A percentile compares a stretch with the other conserved stretches of the same genome.
These are phyloP conservation scores for Baorangia bicolor DNA, from an alignment of 768 basidiomycete species.

Conservation along the genomic window DNA sequence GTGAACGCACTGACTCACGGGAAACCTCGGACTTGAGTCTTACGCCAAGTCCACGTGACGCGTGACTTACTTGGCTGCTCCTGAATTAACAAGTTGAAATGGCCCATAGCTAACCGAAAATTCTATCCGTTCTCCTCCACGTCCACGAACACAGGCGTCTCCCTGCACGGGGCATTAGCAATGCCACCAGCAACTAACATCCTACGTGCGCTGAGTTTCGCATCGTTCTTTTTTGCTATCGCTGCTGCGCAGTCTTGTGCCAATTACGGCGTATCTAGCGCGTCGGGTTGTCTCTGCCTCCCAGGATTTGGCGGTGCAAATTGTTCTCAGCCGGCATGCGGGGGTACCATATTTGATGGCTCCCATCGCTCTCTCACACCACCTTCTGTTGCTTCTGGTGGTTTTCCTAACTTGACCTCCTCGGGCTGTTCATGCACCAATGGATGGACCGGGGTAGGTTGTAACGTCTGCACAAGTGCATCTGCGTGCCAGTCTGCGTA, in stretches of 20 bases:
- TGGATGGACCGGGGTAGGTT: constrained; percentile 78
- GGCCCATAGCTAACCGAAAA: no score
- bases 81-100: no score
- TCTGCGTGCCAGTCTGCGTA: constrained; percentile 69
- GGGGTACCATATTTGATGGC: constrained; percentile 80
- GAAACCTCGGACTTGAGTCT: no score
- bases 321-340: constrained; percentile 72
- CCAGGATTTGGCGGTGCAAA: constrained; percentile 74
- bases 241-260: constrained; percentile 25
- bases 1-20: no score
- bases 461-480: constrained; percentile 73
- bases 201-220: constrained; percentile 9
- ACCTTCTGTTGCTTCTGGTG: constrained; percentile 34
- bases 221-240: constrained; percentile 11
- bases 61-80: no score
- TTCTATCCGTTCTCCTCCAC: not conserved
- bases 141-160: not conserved
- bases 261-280: constrained; percentile 24
- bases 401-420: constrained; percentile 64
- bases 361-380: constrained; percentile 51
- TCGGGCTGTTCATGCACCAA: constrained; percentile 65
- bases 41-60: no score
- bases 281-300: constrained; percentile 65
- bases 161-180: not conserved
- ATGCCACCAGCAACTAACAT: constrained; percentile 11